A percentile compares a stretch with the other conserved stretches of the same genome.
Conservation (phyloP, 768 basidiomycete species). For the Suillus occidentalis region DNA sequence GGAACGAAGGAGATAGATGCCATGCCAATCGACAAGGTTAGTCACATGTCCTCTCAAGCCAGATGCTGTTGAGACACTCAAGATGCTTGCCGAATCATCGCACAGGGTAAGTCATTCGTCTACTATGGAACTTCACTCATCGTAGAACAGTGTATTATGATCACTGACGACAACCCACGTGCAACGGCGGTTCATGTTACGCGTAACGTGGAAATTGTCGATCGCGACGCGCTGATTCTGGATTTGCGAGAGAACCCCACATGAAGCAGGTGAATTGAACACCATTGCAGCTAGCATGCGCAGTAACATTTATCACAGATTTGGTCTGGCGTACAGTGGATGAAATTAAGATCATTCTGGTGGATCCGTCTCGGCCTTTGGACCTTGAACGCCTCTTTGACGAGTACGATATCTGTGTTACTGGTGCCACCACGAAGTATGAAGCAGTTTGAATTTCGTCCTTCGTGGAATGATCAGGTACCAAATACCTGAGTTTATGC, state of each 20-base stretch:
- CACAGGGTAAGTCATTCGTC: conserved; percentile 73
- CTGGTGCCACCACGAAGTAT: conserved; percentile 74
- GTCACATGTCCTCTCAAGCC: conserved; percentile 82
- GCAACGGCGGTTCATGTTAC: conserved; percentile 97
- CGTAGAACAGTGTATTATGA: conserved; percentile 86
- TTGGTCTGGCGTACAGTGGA: conserved; percentile 92
- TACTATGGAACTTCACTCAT: not conserved
- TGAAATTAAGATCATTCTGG: conserved; percentile 84
- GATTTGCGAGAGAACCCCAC: conserved; percentile 82
- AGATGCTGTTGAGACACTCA: conserved; percentile 87
- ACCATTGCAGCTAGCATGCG: not conserved
- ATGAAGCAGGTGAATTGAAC: conserved; percentile 59
- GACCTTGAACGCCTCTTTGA: conserved; percentile 71
- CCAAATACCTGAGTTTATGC: conserved; percentile 99
- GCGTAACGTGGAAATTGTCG: conserved; percentile 94
- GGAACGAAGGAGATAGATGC: conserved; percentile 82
- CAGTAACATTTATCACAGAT: conserved; percentile 43
- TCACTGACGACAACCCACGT: conserved; percentile 97
- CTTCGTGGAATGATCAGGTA: conserved; percentile 77
- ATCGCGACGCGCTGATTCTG: conserved; percentile 90
- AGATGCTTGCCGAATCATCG: conserved; percentile 94
- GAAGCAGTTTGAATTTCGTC: conserved; percentile 74
- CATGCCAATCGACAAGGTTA: conserved; percentile 69
- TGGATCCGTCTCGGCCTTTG: conserved; percentile 76
- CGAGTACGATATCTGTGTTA: conserved; percentile 94